Evolutionary conservation across 2,329 filamentous ascomycete genomes (phyloP), one percentile per base, ranked within the genome.

Genomic region (Fusarium sp.): DNA sequence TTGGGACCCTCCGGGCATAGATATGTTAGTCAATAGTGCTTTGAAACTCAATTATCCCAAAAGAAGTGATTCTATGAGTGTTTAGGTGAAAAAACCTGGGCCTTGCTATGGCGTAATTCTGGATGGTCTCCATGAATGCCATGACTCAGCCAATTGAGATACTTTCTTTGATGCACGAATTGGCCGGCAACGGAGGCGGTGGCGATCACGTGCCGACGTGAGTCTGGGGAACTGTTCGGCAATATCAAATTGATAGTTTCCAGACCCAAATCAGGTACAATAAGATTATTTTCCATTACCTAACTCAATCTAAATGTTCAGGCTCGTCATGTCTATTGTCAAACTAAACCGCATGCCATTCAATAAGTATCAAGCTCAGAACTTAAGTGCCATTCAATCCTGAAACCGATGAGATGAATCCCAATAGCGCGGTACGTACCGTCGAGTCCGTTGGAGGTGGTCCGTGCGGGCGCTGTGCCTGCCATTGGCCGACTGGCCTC

Each of bases 61-160:
- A 64, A 62, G 60, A 60, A 69, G 67, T 76, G 69, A 72, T 70
- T 71, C 50, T 43, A 50, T 65, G 59, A 49, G 69, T 69, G 69
- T 76, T 70, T 65, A 59, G 18, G 32, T 52, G 69, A 52, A 63
- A 67, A 76, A 77, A 64, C 64, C 63, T 65, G 67, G 57, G 69
- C 73, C 67, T 67, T 73, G 68, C 67, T 72, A 77, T 78, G 77
- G 77, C 77, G 77, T 76, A 77, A 78, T 78, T 78, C 76, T 74
- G 40, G 49, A 60, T 69, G 30, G 67, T 73, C 53, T 59, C 71
- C 72, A 72, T 66, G 65, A 47, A 42, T 38, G 50, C 28, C 37
- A 23, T 76, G 75, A 72, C 69, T 78, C 74, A 77, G 64, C 77
- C 76, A 78, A 78, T 78, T 50, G 60, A 67, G 70, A 57, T 68